phyloP scores from a whole-genome alignment of 2,329 filamentous ascomycete species.

The Xylaria sp. region DNA sequence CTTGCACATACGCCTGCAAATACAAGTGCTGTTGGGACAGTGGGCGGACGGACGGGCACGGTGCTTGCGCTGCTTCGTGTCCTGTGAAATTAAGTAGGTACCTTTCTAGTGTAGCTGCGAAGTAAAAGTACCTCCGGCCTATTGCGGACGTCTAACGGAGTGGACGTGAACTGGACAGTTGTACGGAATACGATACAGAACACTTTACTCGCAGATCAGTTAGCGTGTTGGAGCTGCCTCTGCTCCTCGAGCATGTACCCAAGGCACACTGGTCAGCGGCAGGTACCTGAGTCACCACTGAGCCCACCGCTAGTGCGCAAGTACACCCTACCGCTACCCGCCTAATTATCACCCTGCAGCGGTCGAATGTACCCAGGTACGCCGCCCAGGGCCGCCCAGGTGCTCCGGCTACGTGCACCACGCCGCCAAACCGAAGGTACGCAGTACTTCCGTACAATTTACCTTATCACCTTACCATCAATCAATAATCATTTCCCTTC shows the following conservation, averaged over 20 bases:
- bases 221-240: neutral
- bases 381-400: no score
- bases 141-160: neutral
- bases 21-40: neutral
- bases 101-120: neutral
- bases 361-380: neutral
- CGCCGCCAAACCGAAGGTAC: neutral
- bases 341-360: neutral
- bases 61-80: neutral
- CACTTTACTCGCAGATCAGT: neutral
- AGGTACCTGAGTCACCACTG: neutral
- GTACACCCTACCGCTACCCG: neutral
- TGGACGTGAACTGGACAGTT: no score
- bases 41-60: neutral
- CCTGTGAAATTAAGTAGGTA: neutral
- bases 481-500: slow-evolving; percentile 11
- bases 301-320: neutral
- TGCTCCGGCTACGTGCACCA: no score
- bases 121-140: neutral
- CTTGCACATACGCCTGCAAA: neutral
- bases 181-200: no score
- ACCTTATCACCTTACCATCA: slow-evolving; percentile 10
- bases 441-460: neutral
- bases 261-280: neutral
- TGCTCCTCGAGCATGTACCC: neutral